These are phyloP conservation scores for Hemisphaericaspora subhashii DNA, from an alignment of 1,139 yeast species.

Conservation along the genomic window DNA sequence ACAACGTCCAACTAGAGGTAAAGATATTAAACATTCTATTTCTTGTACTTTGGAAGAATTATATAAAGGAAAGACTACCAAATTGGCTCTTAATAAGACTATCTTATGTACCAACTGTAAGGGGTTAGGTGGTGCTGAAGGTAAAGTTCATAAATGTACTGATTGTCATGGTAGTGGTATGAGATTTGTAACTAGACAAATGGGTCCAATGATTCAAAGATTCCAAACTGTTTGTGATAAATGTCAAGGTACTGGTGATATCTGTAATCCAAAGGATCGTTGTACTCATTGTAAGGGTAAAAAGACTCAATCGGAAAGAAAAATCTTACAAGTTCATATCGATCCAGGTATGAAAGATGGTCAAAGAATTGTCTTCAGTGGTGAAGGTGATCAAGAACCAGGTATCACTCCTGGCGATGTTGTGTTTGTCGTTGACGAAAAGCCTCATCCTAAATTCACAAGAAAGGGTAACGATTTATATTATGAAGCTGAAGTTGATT, in stretches of 20 bases:
- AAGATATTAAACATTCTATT: slow-evolving; percentile 88
- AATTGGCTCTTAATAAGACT: slow-evolving; percentile 91
- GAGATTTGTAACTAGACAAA: slow-evolving; percentile 91
- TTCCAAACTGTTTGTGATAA: slow-evolving; percentile 93
- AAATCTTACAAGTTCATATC: slow-evolving; percentile 89
- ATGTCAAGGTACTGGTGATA: slow-evolving; percentile 93
- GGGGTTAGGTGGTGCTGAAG: slow-evolving; percentile 96
- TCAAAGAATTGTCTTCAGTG: slow-evolving; percentile 84
- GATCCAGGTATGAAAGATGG: slow-evolving; percentile 98
- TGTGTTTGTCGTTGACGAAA: slow-evolving; percentile 85
- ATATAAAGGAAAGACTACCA: slow-evolving; percentile 92
- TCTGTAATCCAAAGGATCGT: slow-evolving; percentile 82
- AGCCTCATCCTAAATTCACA: slow-evolving; percentile 74
- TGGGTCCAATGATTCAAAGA: slow-evolving; percentile 99
- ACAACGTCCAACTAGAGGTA: slow-evolving; percentile 85
- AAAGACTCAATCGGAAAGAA: slow-evolving; percentile 84
- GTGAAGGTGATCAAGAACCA: slow-evolving; percentile 98
- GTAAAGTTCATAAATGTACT: slow-evolving; percentile 83
- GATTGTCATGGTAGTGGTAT: slow-evolving; percentile 89
- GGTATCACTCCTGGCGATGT: slow-evolving; percentile 96
- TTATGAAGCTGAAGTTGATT: slow-evolving; percentile 84
- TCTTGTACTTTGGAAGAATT: slow-evolving; percentile 87
- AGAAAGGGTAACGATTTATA: slow-evolving; percentile 90
- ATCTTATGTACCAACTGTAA: slow-evolving; percentile 84
- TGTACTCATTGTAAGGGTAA: slow-evolving; percentile 89